A percentile compares a stretch with the other conserved stretches of the same genome.
Conservation (phyloP, 495 filamentous ascomycete species). For the Penicillium bialowiezense region DNA sequence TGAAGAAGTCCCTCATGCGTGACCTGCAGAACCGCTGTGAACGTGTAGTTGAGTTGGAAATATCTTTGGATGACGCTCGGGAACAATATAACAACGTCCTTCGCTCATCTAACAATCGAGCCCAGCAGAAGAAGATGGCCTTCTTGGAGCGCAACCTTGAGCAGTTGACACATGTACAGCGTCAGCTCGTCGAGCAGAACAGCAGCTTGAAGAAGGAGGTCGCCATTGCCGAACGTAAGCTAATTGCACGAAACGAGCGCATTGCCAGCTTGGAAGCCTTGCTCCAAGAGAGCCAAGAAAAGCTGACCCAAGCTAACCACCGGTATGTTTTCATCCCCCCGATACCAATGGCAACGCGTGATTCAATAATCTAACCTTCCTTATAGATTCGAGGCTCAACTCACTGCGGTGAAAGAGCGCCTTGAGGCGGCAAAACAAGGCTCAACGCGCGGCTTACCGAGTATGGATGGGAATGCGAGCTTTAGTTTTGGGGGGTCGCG, state of each 20-base stretch:
- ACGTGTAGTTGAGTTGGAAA: constrained; percentile 95
- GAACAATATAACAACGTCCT: constrained; percentile 99
- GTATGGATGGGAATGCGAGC: constrained; percentile 56
- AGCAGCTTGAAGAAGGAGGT: constrained; percentile 96
- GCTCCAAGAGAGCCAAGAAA: constrained; percentile 96
- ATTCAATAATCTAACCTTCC: constrained; percentile 8
- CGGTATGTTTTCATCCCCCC: constrained; percentile 60
- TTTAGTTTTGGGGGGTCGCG: constrained; percentile 78
- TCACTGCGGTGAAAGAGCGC: constrained; percentile 95
- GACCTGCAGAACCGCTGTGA: constrained; percentile 98
- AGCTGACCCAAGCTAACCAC: constrained; percentile 91
- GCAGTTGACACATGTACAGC: constrained; percentile 93
- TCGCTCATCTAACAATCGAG: constrained; percentile 90
- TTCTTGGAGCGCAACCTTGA: constrained; percentile 98
- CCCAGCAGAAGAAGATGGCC: constrained; percentile 99
- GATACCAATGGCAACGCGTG: too few species aligned
- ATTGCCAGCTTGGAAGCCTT: constrained; percentile 88
- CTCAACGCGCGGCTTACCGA: constrained; percentile 74
- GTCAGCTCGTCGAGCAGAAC: constrained; percentile 97
- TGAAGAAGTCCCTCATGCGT: constrained; percentile 99
- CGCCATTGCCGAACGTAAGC: constrained; percentile 94
- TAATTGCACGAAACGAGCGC: constrained; percentile 93
- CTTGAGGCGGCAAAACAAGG: constrained; percentile 92
- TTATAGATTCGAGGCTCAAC: constrained; percentile 88
- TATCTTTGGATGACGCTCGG: constrained; percentile 90